Base-by-base conservation (phyloP, 164 flowering plant genomes). In the Aristolochia contorta region DNA sequence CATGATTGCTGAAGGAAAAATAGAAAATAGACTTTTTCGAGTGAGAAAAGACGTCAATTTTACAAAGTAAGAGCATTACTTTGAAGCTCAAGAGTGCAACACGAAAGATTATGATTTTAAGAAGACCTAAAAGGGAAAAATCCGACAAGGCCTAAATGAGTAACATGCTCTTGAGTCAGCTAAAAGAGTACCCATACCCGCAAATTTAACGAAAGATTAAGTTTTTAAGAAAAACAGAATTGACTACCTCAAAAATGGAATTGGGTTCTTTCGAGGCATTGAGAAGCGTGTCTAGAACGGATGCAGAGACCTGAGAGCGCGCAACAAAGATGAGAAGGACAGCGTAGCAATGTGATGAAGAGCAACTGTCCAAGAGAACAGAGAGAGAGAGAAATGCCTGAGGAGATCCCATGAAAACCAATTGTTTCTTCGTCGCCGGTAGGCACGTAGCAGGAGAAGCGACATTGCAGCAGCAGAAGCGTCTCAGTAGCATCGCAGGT, bases 341-440 rank as follows among this genome's bases (percentile, higher is more conserved):
- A 60, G 16, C 12, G 1, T 19, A 7, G 30, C 15, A 64, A n/a
- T 9, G n/a, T 53, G 32, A 63, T 56, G 56, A 27, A 54, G 33
- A 22, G 37, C 43, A 4, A 37, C 10, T 37, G 43, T 37, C 3
- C 43, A 3, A 37, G 43, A 12, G 61, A 16, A 47, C 12, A 52
- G n/a, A n/a, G 7, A 4, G 7, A 4, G 3, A 27, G 22, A 15
- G 15, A 15, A 33, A 47, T 45, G 80, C 95, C 87, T 85, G 85
- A 65, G 98, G 96, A 57, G 98, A 87, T 25, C 98, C 98, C 74
- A 92, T 60, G 78, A 89, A 89, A 70, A 92, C 91, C 33, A 89
- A 84, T 16, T 80, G 78, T 76, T 87, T 84, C 75, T 69, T 73
- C 37, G 76, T 91, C 59, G 60, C 78, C 45, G 72, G 55, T 55